These are phyloP conservation scores for Plasmodium falciparum DNA, from an alignment of 169 alveolate species.

Conservation along the genomic window DNA sequence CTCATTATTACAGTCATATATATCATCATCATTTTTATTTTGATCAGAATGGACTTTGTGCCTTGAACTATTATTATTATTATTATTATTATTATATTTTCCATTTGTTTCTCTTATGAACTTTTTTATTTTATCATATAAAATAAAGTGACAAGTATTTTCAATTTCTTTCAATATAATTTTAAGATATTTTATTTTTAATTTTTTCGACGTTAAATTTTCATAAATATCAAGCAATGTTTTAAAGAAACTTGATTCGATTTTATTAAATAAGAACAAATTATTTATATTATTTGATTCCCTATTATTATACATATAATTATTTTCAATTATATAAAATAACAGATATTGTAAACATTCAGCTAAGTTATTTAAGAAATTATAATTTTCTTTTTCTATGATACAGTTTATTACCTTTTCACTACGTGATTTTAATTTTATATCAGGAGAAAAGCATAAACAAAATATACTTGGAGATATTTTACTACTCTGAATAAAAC, in stretches of 20 bases:
- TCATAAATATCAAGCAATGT: slow-evolving; percentile 48
- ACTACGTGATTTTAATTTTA: slow-evolving; percentile 42
- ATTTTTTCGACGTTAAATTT: slow-evolving; percentile 10
- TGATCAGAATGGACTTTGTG: not conserved
- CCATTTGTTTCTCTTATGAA: slow-evolving; percentile 30
- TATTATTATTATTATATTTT: slow-evolving; percentile 8
- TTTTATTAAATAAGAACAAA: slow-evolving; percentile 37
- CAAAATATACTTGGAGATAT: slow-evolving; percentile 46
- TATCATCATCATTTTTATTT: not conserved
- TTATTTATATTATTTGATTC: not conserved
- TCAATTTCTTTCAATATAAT: slow-evolving; percentile 66
- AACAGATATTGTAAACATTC: slow-evolving; percentile 66
- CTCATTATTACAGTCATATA: not conserved
- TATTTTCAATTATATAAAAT: slow-evolving; percentile 70
- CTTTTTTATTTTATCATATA: slow-evolving; percentile 38
- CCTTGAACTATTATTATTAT: not conserved
- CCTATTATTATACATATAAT: slow-evolving; percentile 14
- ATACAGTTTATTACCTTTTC: slow-evolving; percentile 54
- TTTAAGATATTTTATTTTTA: slow-evolving; percentile 55
- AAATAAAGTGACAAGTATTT: slow-evolving; percentile 47
- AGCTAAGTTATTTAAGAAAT: slow-evolving; percentile 43
- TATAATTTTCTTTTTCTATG: slow-evolving; percentile 57
- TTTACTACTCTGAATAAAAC: slow-evolving; percentile 57
- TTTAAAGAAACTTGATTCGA: slow-evolving; percentile 50
- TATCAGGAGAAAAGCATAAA: slow-evolving; percentile 48